Evolutionary conservation across 805 yeast species (phyloP).

Genomic region (Candida awuae): DNA sequence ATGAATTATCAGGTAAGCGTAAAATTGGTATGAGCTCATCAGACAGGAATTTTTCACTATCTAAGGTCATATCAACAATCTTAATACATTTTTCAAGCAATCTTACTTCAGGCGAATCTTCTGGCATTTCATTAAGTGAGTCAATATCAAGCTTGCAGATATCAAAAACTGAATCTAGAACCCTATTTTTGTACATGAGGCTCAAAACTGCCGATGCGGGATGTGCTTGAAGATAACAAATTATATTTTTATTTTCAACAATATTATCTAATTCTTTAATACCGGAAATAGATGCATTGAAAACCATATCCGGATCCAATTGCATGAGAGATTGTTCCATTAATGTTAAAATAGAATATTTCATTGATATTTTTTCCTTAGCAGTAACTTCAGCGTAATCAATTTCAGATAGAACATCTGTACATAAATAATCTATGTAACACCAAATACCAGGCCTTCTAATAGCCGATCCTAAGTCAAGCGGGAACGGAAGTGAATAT

Average conservation of each 20-base stretch:
- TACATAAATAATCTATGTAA: conserved; percentile 64
- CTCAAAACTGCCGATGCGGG: conserved; percentile 64
- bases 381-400: conserved; percentile 29
- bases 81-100: conserved; percentile 35
- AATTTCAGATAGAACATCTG: conserved; percentile 55
- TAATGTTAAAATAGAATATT: conserved; percentile 44
- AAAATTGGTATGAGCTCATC: conserved; percentile 45
- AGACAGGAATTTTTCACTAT: conserved; percentile 52
- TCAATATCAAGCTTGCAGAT: conserved; percentile 58
- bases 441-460: conserved; percentile 71
- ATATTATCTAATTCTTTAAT: conserved; percentile 39
- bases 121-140: conserved; percentile 33
- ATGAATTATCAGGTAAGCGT: conserved; percentile 34
- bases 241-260: conserved; percentile 32
- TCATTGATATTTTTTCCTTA: conserved; percentile 38
- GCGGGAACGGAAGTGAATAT: conserved; percentile 45
- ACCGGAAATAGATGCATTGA: conserved; percentile 42
- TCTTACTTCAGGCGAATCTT: conserved; percentile 27
- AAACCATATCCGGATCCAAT: conserved; percentile 45
- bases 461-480: conserved; percentile 50
- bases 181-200: conserved; percentile 51
- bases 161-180: conserved; percentile 47
- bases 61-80: conserved; percentile 39
- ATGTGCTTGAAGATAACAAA: conserved; percentile 49
- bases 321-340: conserved; percentile 40